Evolutionary conservation across 2,329 filamentous ascomycete species (phyloP).

Genomic region (Pseudogymnoascus sp.): DNA sequence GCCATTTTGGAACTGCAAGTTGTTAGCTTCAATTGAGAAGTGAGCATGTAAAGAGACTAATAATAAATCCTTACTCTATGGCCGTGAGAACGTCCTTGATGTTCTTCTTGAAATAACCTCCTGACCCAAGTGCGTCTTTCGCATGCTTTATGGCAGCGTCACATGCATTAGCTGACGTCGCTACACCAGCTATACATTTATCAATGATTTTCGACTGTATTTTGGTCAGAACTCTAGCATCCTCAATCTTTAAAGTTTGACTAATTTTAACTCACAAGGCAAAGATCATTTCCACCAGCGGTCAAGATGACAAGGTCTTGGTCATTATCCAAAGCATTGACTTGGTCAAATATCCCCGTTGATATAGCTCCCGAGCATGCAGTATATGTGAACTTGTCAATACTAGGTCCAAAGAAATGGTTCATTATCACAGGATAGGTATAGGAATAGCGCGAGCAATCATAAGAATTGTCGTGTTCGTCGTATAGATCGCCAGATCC

Average conservation of each 20-base stretch:
- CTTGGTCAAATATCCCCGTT: constrained; percentile 24
- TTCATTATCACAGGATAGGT: constrained; percentile 25
- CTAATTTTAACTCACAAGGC: constrained; percentile 21
- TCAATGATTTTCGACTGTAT: constrained; percentile 16
- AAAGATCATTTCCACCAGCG: constrained; percentile 33
- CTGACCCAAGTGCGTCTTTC: constrained; percentile 19
- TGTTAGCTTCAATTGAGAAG: constrained; percentile 7
- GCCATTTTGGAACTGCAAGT: constrained; percentile 22
- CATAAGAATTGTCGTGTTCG: neutral
- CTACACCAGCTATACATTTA: constrained; percentile 19
- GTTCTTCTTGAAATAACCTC: constrained; percentile 24
- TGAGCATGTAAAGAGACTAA: neutral
- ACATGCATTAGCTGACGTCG: constrained; percentile 13
- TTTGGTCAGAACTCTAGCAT: neutral
- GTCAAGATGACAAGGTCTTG: constrained; percentile 31
- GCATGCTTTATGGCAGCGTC: constrained; percentile 18
- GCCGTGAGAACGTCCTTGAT: constrained; percentile 21
- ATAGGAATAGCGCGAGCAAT: constrained; percentile 26
- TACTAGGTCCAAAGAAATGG: constrained; percentile 16
- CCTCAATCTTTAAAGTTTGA: neutral
- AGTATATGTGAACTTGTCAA: constrained; percentile 25
- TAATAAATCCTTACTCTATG: constrained; percentile 11
- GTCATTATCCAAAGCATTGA: constrained; percentile 19
- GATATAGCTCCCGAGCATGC: constrained; percentile 25
- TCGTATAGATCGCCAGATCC: constrained; percentile 21